These are phyloP conservation scores for Rhododendron williamsianum DNA, from an alignment of 148 eudicot genomes.

Conservation along the genomic window DNA sequence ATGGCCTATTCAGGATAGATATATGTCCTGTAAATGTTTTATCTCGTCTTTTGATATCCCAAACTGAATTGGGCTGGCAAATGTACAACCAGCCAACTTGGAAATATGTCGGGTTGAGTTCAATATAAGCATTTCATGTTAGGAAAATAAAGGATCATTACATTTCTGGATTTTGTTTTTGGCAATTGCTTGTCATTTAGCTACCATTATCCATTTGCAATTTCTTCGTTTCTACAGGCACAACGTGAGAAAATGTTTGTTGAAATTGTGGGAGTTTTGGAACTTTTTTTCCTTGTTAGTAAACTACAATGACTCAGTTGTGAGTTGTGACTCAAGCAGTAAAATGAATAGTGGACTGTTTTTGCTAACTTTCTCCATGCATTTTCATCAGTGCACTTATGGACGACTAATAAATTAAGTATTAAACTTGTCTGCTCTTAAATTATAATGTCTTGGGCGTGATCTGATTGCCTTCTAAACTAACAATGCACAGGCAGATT, in stretches of 20 bases:
- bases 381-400: background rate
- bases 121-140: too few species aligned
- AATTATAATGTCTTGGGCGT: background rate
- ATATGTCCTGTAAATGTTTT: background rate
- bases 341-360: background rate
- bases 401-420: background rate
- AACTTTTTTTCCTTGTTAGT: background rate
- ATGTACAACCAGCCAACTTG: background rate
- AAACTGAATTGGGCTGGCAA: background rate
- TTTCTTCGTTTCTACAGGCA: background rate
- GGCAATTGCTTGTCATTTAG: background rate
- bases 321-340: background rate
- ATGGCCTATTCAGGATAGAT: background rate
- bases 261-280: background rate
- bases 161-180: background rate
- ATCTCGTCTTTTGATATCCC: background rate
- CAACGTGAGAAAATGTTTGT: background rate
- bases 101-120: background rate
- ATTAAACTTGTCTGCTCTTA: background rate
- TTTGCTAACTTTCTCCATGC: background rate
- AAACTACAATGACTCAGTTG: too few species aligned
- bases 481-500: conserved; percentile 39
- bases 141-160: background rate
- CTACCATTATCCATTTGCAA: background rate
- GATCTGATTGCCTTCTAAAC: background rate